Base-by-base conservation (phyloP, 228 moss, liverwort and hornwort species). In the Sphagnum magellanicum region DNA sequence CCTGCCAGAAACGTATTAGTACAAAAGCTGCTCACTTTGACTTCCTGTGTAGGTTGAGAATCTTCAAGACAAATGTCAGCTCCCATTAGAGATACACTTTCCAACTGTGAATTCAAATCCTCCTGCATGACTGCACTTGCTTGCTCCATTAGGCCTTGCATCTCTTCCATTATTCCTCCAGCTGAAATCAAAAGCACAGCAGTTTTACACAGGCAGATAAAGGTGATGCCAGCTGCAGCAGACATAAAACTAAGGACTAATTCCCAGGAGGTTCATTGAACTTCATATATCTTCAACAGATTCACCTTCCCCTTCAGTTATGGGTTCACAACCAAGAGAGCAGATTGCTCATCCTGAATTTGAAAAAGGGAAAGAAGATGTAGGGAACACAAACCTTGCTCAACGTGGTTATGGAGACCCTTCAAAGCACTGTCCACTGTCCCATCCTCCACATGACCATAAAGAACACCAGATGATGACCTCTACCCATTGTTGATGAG, bases 351-450 rank as follows among this genome's bases (percentile, higher is more conserved):
- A 32, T 32, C 32, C 32, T 32, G 32, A 32, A 32, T 32, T 48
- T 65, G 10, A 3, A 17, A 17, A 9, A 65, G 65, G 49, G 12
- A 58, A 68, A 16, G 13, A 63, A 15, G 16, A 15, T 15, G 46
- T 15, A 8, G 8, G 8, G 10, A 15, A 16, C 51, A 4, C 67
- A 67, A 8, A 82, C 82, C 82, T 73, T 77, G 75, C 46, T 75
- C 73, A 59, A 79, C 66, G 63, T 85, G 85, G 55, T 55, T 72
- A 59, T 79, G 79, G 48, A 86, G 80, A 63, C 71, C 76, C 80
- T 86, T 86, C 63, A 82, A 67, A 16, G 82, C 82, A 80, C 76
- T 74, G 71, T 83, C 86, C 76, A 83, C 82, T 83, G 86, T 55
- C 62, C 32, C 32, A 32, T 32, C 32, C 32, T 32, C 32, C 32